Evolutionary conservation across 768 basidiomycete genomes (phyloP), one percentile per base, ranked within the genome.

Genomic region (Exsudoporus frostii): DNA sequence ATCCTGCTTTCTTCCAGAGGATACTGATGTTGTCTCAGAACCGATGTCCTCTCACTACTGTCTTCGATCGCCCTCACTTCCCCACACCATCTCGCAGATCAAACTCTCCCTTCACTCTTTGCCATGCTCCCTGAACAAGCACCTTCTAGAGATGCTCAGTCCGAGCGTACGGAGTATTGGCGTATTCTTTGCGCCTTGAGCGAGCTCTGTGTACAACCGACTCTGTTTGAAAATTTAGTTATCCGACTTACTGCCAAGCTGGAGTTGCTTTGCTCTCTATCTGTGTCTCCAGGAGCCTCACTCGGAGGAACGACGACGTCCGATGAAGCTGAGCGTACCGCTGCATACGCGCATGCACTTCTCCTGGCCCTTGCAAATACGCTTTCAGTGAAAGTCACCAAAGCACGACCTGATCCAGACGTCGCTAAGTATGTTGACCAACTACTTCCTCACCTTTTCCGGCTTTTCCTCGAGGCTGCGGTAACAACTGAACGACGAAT

Each of bases 311-410:
- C 25, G 3, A 33, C 13, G 20, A 44, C n/a, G 11, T 67, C 55
- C 5, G 65, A 65, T 6, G 82, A 83, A 33, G 34, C 60, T 2
- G 88, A 94, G 65, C 79, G 83, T 13, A 72, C 69, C n/a, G 83
- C 90, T 0, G 89, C 92, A 11, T 98, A 96, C 65, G 85, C 84
- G 1, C 91, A 93, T 70, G 83, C 93, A 29, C 77, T 98, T 30
- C 77, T 98, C 45, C 74, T 79, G 45, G 82, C 88, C 0, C 71
- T 98, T 7, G 75, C 78, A 2, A 79, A 83, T 38, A 83, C 86
- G 0, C 68, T 98, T 15, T 61, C 70, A 10, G 60, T 56, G 17
- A 89, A 89, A 67, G 72, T 77, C 7, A 69, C 73, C 32, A 65
- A 65, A 49, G 24, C 42, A 45, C 70, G 63, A 24, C 77, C 76